Percentiles rank a stretch among this genome's conserved stretches.
These are phyloP conservation scores for Suillus discolor DNA, from an alignment of 768 basidiomycete genomes.

Conservation along the genomic window DNA sequence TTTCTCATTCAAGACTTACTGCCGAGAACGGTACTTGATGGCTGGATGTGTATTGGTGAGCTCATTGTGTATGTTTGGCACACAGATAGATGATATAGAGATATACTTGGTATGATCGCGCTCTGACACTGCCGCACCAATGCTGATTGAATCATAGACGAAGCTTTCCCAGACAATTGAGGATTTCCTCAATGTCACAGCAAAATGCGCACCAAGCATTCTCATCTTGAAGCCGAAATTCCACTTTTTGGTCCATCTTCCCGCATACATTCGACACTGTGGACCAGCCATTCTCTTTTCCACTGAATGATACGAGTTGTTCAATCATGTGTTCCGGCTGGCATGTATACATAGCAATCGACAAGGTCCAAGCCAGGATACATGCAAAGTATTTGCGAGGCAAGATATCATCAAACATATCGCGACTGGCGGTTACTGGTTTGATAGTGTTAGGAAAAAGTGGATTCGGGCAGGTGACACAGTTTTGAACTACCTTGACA, in stretches of 20 bases:
- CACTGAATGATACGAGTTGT: conserved; percentile 32
- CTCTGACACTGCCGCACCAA: background rate
- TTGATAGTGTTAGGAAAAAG: background rate
- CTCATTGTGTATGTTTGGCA: conserved; percentile 45
- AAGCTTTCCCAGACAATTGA: conserved; percentile 23
- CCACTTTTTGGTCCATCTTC: conserved; percentile 34
- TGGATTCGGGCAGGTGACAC: conserved; percentile 9
- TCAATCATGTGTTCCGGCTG: conserved; percentile 26
- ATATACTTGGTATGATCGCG: conserved; percentile 30
- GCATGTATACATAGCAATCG: conserved; percentile 22
- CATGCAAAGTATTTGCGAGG: conserved; percentile 14
- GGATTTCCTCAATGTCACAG: conserved; percentile 18
- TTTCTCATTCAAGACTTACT: conserved; percentile 36
- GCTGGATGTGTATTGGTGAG: conserved; percentile 19
- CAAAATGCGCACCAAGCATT: conserved; percentile 27
- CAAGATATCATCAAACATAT: conserved; percentile 21
- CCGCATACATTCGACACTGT: conserved; percentile 27
- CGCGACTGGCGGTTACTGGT: conserved; percentile 16
- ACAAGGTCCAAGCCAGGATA: conserved; percentile 19
- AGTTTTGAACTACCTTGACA: conserved; percentile 2
- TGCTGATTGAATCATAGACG: conserved; percentile 7
- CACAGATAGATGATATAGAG: conserved; percentile 37
- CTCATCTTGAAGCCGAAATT: conserved; percentile 33
- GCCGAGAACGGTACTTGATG: conserved; percentile 18
- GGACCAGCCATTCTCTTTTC: conserved; percentile 32